Evolutionary conservation across 225 moss, liverwort and hornwort species (phyloP).

Genomic region (Physcomitrium patens): DNA sequence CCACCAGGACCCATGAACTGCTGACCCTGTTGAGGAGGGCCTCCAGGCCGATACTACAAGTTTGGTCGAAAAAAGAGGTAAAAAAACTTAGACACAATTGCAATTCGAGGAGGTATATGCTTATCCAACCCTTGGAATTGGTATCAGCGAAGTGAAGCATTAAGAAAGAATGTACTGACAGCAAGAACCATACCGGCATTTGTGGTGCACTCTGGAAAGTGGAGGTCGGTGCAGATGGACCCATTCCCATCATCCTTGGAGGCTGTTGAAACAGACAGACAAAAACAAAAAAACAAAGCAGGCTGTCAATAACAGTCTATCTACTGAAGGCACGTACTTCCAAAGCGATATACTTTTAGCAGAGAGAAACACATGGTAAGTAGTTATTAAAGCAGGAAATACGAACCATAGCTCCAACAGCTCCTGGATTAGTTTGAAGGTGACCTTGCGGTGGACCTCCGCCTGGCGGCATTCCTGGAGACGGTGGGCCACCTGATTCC

Average conservation of each 20-base stretch:
- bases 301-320: neutral
- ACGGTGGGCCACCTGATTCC: slow-evolving; percentile 43
- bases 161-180: neutral
- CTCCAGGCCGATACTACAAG: slow-evolving; percentile 85
- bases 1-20: slow-evolving; percentile 82
- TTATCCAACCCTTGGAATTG: neutral
- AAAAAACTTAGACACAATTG: neutral
- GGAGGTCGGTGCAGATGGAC: slow-evolving; percentile 78
- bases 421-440: slow-evolving; percentile 64
- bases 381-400: neutral
- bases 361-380: neutral
- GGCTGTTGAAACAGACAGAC: slow-evolving; percentile 48
- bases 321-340: neutral
- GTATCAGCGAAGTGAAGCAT: neutral
- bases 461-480: slow-evolving; percentile 52
- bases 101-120: neutral
- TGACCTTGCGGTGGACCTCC: slow-evolving; percentile 79
- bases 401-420: slow-evolving; percentile 73
- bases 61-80: neutral
- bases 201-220: slow-evolving; percentile 82
- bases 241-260: slow-evolving; percentile 91
- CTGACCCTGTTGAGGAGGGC: slow-evolving; percentile 89
- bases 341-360: neutral
- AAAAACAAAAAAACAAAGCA: too few relatives aligned
- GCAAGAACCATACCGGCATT: slow-evolving; percentile 72